Evolutionary conservation across 2,329 filamentous ascomycete genomes (phyloP), one percentile per base, ranked within the genome.

Genomic region (Simplicillium aogashimaense): DNA sequence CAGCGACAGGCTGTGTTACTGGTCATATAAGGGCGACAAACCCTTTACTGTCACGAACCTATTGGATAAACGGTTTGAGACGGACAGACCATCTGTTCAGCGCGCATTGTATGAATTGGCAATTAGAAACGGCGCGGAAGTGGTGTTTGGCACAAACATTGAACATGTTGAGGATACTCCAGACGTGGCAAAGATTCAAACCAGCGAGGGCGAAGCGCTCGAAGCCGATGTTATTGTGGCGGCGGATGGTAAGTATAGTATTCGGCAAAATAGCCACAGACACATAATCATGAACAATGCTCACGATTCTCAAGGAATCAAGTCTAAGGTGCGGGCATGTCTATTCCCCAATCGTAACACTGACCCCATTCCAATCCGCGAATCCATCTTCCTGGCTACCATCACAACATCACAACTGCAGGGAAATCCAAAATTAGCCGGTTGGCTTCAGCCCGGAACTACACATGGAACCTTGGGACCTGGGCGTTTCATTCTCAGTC

Each of bases 31-130:
- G 18, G 33, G 36, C 31, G 36, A 39, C 11, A 29, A 29, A 28
- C 36, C 40, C 6, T 42, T 42, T 29, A 33, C 36, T 7, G 16
- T 5, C 18, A 16, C 36, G 14, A 7, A 11, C 7, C 31, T 39
- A 15, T 7, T n/a, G 17, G 40, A 36, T 6, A 35, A 18, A 29
- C 44, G 44, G 7, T 48, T 48, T 35, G 42, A 44, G 37, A 46
- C 35, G 38, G 43, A 38, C 18, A 33, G 40, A 30, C 44, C 36
- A 25, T 42, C 33, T 29, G 36, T 35, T 29, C 34, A 32, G 15
- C 35, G 36, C 3, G 41, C 14, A 2, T 9, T 42, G 31, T 33
- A 42, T 16, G 29, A 42, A 7, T 11, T 42, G 8, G 40, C 40
- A 5, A 31, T n/a, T 4, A n/a, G 15, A 20, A 16, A 31, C 9